phyloP scores from a whole-genome alignment of 345 rosid genomes.

The Punica granatum region DNA sequence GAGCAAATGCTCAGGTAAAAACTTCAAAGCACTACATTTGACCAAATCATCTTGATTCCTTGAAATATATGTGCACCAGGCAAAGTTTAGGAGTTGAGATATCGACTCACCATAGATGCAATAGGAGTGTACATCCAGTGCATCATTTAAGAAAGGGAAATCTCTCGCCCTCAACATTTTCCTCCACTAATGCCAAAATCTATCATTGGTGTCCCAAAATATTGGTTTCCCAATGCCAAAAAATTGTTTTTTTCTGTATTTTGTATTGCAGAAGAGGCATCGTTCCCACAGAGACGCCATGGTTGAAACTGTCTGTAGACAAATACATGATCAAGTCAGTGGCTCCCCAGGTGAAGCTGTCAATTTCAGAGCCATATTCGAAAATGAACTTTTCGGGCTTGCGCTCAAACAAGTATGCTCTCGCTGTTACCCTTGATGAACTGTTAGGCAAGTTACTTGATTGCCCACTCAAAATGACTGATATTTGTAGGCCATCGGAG shows the following conservation, averaged over 20 bases:
- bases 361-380: conserved; percentile 70
- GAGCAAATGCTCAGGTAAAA: conserved; percentile 71
- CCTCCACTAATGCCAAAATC: not conserved
- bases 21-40: not conserved
- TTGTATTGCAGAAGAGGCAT: conserved; percentile 40
- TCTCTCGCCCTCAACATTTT: not conserved
- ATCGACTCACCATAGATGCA: no score
- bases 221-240: not conserved
- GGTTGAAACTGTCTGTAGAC: conserved; percentile 41
- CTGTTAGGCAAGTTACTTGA: not conserved
- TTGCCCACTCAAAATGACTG: not conserved
- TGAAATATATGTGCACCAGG: no score
- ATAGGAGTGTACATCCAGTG: no score
- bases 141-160: no score
- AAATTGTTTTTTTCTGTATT: not conserved
- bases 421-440: not conserved
- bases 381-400: conserved; percentile 62
- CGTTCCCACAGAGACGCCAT: conserved; percentile 49
- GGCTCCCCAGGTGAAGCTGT: conserved; percentile 31
- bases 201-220: not conserved
- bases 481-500: conserved; percentile 52
- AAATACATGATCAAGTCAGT: conserved; percentile 31
- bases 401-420: conserved; percentile 62
- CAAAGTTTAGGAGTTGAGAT: no score
- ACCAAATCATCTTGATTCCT: not conserved